Evolutionary conservation across 2,329 filamentous ascomycete genomes (phyloP).

Genomic region (Blumeria graminis): DNA sequence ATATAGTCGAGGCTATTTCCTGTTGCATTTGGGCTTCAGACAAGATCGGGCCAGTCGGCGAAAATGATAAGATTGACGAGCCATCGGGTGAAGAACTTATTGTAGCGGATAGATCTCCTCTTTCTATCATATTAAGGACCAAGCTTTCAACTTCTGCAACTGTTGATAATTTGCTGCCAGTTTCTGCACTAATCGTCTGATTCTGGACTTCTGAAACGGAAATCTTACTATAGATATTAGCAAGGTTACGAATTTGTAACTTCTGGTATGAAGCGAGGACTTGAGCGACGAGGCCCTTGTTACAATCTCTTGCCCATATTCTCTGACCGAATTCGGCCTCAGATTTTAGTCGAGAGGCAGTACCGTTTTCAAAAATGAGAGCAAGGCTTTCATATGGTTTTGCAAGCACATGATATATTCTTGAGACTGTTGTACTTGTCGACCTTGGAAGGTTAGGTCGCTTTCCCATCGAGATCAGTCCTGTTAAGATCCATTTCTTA

Average conservation of each 20-base stretch:
- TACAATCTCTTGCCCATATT: slow-evolving; percentile 49
- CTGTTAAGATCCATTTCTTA: slow-evolving; percentile 70
- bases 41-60: slow-evolving; percentile 19
- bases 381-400: slow-evolving; percentile 50
- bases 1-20: slow-evolving; percentile 21
- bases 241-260: slow-evolving; percentile 51
- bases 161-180: slow-evolving; percentile 19
- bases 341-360: slow-evolving; percentile 32
- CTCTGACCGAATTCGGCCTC: slow-evolving; percentile 35
- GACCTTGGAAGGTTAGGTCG: slow-evolving; percentile 29
- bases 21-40: slow-evolving; percentile 26
- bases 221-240: slow-evolving; percentile 41
- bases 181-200: slow-evolving; percentile 29
- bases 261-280: slow-evolving; percentile 48
- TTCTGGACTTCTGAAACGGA: slow-evolving; percentile 27
- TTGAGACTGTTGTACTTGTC: slow-evolving; percentile 27
- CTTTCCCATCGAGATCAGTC: slow-evolving; percentile 45
- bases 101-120: slow-evolving; percentile 26
- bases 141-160: slow-evolving; percentile 23
- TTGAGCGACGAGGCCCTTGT: slow-evolving; percentile 43
- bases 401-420: slow-evolving; percentile 30
- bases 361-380: slow-evolving; percentile 36
- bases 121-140: slow-evolving; percentile 29
- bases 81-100: slow-evolving; percentile 22
- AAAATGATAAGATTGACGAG: slow-evolving; percentile 27